Base-by-base conservation (phyloP, 805 yeast species). In the Cyberlindnera euphorbiae region DNA sequence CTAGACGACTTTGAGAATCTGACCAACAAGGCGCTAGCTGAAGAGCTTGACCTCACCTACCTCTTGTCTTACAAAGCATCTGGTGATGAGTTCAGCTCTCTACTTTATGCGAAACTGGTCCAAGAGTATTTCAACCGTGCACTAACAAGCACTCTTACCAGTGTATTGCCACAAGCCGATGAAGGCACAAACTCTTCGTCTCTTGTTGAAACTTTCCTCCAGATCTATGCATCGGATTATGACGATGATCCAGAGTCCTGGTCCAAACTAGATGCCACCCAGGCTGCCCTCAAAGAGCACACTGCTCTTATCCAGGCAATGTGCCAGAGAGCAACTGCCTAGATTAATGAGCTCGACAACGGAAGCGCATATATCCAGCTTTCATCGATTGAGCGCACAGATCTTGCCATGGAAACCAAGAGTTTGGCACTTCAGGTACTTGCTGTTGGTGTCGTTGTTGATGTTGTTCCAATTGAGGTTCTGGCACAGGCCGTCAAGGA, bases 361-460 rank as follows among this genome's bases (percentile, higher is more conserved):
- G 82, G 83, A 21, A 73, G 73, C 22, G 62, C 71, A 5, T 77
- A 69, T 52, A 65, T 79, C 40, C 77, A 71, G 18, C 61, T 77
- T 41, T 71, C 76, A 0, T 69, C 77, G 5, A 59, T 59, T 25
- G 62, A 64, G 26, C 60, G 80, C 28, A 58, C 77, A 32, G 63
- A 62, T 26, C 55, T 71, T 17, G 80, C 81, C 0, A 70, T 74
- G 45, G 50, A 62, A 18, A 66, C 80, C n/a, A 79, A 80, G 53
- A 60, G 75, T 17, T 55, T 61, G 35, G 72, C 75, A 16, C 59
- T 83, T 23, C 81, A 82, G 52, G 69, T 79, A n/a, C 66, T 84
- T 7, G 70, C 77, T 6, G 69, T 76, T 32, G 80, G 82, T 8
- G 62, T 69, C 36, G 57, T 67, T 19, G 60, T 70, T 16, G 74